These are phyloP conservation scores for Cladophialophora yegresii DNA, from an alignment of 2,329 filamentous ascomycete genomes.

Conservation along the genomic window DNA sequence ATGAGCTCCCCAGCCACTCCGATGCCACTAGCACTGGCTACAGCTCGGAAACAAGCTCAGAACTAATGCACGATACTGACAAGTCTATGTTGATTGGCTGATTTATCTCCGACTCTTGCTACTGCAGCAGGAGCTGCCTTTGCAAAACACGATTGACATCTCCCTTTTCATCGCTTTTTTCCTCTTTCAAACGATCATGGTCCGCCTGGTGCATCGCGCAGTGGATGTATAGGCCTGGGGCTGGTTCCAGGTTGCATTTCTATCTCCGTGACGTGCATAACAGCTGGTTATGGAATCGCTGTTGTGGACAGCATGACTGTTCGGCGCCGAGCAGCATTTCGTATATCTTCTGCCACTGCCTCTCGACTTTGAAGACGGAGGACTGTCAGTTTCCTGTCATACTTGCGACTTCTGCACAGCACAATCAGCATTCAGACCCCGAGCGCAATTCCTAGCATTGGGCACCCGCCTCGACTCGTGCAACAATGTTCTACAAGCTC, in stretches of 20 bases:
- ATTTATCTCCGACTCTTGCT: too few species aligned
- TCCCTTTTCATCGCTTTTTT: too few species aligned
- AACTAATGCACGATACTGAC: slow-evolving; percentile 23
- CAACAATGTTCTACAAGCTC: slow-evolving; percentile 20
- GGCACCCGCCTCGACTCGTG: neutral
- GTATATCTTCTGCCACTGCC: neutral
- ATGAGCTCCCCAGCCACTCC: neutral
- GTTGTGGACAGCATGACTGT: neutral
- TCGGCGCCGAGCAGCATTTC: neutral
- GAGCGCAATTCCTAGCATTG: neutral
- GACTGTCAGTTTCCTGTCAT: neutral
- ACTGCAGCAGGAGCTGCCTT: neutral
- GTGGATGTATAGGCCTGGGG: neutral
- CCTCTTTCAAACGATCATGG: neutral
- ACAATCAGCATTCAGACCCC: neutral
- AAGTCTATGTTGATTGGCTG: slow-evolving; percentile 3
- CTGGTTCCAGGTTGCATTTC: neutral
- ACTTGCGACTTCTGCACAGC: neutral
- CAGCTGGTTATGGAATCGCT: neutral
- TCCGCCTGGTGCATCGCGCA: neutral
- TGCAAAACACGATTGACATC: too few species aligned
- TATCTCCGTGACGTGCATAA: neutral
- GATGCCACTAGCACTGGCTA: neutral
- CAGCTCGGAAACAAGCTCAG: slow-evolving; percentile 9
- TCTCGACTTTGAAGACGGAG: neutral